Percentiles rank a stretch among this genome's conserved stretches.
phyloP scores from a whole-genome alignment of 2,329 filamentous ascomycete genomes.

The Penicillium sp. region DNA sequence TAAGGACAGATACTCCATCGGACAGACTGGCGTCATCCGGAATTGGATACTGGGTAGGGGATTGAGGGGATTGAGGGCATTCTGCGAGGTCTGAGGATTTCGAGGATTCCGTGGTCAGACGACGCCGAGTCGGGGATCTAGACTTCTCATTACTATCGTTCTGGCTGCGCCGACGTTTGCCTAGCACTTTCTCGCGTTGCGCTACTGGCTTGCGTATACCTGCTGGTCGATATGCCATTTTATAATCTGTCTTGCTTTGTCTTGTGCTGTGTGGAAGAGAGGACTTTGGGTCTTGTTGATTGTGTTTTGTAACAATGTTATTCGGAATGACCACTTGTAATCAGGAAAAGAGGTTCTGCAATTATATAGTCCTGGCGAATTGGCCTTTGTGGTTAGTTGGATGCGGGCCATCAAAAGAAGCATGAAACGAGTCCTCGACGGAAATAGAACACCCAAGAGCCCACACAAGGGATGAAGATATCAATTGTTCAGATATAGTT shows the following conservation, averaged over 20 bases:
- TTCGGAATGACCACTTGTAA: not conserved
- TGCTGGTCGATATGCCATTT: not conserved
- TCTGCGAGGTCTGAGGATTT: not conserved
- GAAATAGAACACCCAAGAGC: not conserved
- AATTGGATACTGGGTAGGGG: not conserved
- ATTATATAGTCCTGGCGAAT: not conserved
- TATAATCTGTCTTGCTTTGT: not conserved
- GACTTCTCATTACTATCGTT: not conserved
- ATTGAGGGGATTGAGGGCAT: not conserved
- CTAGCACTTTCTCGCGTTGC: not conserved
- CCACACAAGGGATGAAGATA: not conserved
- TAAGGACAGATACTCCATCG: accelerated
- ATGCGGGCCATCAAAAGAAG: not conserved
- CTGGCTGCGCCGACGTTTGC: not conserved
- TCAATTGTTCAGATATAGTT: accelerated
- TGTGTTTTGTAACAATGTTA: not conserved
- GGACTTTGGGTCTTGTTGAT: not conserved
- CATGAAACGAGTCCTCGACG: not conserved
- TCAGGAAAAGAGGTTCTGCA: not conserved
- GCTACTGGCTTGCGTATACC: not conserved
- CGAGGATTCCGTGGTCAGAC: not conserved
- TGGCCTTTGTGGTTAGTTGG: no score
- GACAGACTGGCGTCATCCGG: not conserved
- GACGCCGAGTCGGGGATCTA: not conserved
- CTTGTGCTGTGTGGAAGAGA: not conserved